A percentile compares a stretch with the other conserved stretches of the same genome.
Evolutionary conservation across 345 rosid species (phyloP).

Genomic region (Pistacia integerrima): DNA sequence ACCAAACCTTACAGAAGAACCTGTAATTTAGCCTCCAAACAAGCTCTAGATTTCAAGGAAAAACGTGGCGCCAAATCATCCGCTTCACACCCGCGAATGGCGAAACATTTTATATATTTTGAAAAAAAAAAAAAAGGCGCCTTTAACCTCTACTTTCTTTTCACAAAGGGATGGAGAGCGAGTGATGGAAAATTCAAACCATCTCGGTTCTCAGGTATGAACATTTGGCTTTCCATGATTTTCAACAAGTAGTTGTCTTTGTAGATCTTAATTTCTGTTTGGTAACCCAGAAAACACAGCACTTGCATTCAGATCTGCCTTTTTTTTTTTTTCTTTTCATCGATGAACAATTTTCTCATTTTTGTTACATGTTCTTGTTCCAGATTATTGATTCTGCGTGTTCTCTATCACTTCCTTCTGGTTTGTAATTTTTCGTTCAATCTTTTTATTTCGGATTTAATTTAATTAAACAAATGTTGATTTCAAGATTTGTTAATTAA

Average conservation of each 20-base stretch:
- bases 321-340: not conserved
- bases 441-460: not conserved
- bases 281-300: not conserved
- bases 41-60: not conserved
- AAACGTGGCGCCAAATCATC: slow-evolving; percentile 1
- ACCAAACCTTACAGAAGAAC: not conserved
- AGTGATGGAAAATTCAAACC: slow-evolving; percentile 9
- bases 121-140: not conserved
- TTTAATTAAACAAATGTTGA: not conserved
- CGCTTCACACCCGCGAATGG: not conserved
- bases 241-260: not conserved
- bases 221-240: not conserved
- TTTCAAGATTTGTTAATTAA: too few relatives aligned
- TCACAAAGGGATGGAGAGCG: not conserved
- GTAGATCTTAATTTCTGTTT: not conserved
- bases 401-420: slow-evolving; percentile 30
- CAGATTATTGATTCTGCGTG: slow-evolving; percentile 19
- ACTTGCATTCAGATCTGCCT: not conserved
- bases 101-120: not conserved
- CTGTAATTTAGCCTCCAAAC: not conserved
- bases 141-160: not conserved
- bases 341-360: not conserved
- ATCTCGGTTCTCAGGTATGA: slow-evolving; percentile 16
- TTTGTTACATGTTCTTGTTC: not conserved
- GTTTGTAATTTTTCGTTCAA: slow-evolving; percentile 13